Conservation (phyloP, 176 grass and related monocot genomes). For the Coix lacrymajobi region DNA sequence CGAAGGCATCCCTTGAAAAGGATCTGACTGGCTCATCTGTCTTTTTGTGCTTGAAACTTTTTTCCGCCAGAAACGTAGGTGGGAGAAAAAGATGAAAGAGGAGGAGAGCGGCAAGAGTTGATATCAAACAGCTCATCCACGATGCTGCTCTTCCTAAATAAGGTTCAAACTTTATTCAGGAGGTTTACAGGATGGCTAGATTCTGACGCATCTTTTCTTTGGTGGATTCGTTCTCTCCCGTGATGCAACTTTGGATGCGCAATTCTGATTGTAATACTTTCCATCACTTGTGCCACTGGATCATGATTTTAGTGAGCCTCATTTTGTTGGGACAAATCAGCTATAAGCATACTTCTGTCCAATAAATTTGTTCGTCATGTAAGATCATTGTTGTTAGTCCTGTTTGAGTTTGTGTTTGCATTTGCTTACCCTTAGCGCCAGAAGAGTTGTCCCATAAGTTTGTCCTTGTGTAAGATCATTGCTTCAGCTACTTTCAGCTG, state of each 20-base stretch:
- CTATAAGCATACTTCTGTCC: neutral
- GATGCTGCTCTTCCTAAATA: conserved; percentile 23
- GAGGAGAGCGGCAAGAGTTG: conserved; percentile 49
- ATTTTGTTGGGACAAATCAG: neutral
- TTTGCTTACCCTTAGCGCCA: neutral
- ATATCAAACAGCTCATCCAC: neutral
- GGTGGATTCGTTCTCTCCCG: neutral
- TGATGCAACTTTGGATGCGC: neutral
- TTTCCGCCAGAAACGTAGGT: conserved; percentile 64
- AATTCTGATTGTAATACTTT: neutral
- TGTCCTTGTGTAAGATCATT: neutral
- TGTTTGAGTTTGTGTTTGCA: neutral
- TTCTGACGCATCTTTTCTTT: neutral
- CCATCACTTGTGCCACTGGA: neutral
- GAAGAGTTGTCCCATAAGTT: neutral
- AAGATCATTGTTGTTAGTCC: neutral
- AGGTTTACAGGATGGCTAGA: neutral
- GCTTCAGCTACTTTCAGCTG: neutral
- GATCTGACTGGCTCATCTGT: conserved; percentile 8
- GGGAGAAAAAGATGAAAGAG: conserved; percentile 94
- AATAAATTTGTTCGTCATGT: neutral
- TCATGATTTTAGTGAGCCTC: neutral
- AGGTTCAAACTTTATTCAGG: conserved; percentile 1
- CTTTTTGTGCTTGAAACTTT: neutral
- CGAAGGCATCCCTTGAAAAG: neutral